Evolutionary conservation across 2,329 filamentous ascomycete genomes (phyloP).

Genomic region (Calonectria honghensis): DNA sequence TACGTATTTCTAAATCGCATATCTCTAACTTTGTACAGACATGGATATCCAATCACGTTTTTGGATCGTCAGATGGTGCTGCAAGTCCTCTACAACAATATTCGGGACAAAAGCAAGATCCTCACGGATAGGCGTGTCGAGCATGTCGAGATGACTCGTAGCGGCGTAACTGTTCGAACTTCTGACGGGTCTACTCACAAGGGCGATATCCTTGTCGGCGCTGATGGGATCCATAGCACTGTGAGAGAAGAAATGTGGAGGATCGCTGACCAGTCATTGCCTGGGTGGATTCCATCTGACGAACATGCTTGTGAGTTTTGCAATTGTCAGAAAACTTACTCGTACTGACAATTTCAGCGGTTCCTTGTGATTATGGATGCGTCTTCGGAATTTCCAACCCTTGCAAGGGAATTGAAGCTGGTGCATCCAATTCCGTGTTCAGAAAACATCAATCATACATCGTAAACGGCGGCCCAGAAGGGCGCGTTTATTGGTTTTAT

Average conservation of each 20-base stretch:
- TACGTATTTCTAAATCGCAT: no score
- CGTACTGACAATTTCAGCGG: constrained; percentile 5
- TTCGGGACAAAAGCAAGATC: constrained; percentile 55
- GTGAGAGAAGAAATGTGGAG: constrained; percentile 58
- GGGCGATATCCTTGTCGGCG: constrained; percentile 62
- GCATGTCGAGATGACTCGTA: background rate
- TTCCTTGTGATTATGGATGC: constrained; percentile 34
- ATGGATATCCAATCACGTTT: constrained; percentile 58
- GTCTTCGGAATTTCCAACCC: constrained; percentile 40
- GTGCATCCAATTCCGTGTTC: constrained; percentile 19
- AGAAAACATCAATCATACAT: constrained; percentile 20
- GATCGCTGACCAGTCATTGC: constrained; percentile 21
- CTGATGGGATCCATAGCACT: constrained; percentile 64
- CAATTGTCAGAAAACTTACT: background rate
- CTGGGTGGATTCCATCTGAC: constrained; percentile 31
- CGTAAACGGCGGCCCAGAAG: constrained; percentile 21
- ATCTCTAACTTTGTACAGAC: constrained; percentile 39
- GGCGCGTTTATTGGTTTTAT: constrained; percentile 30
- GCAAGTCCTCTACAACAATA: constrained; percentile 57
- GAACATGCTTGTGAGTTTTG: constrained; percentile 34
- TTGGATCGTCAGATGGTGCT: constrained; percentile 61
- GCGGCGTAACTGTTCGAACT: constrained; percentile 41
- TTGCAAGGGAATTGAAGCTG: constrained; percentile 23
- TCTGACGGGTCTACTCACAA: constrained; percentile 41
- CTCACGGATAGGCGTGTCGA: constrained; percentile 44